Conservation (phyloP, 441 rosid genomes). For the Syzygium syzygioides region DNA sequence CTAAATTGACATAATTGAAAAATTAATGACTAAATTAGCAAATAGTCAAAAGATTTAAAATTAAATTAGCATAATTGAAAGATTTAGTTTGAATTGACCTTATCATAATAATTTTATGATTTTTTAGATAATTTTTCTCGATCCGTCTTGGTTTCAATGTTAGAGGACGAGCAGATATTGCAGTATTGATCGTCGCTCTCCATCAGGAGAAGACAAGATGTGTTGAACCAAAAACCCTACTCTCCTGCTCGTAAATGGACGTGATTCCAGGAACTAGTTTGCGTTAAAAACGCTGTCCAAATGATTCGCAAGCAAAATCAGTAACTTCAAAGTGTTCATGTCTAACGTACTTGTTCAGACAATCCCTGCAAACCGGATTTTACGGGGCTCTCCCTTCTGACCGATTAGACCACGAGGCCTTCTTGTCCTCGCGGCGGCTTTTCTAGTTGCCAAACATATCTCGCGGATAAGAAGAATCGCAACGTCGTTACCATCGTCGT, state of each 20-base stretch:
- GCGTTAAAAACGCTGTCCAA: not conserved
- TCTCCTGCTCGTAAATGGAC: not conserved
- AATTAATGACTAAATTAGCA: no score
- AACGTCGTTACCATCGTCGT: not conserved
- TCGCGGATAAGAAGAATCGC: not conserved
- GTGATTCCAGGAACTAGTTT: not conserved
- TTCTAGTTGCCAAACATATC: not conserved
- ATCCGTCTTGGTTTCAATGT: not conserved
- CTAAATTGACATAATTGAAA: no score
- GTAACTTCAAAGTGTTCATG: not conserved
- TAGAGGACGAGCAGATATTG: not conserved
- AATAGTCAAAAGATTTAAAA: no score
- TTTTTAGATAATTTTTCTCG: no score
- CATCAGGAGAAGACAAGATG: not conserved
- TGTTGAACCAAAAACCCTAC: not conserved
- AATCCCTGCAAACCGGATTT: not conserved
- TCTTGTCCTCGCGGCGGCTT: not conserved
- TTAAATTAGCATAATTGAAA: no score
- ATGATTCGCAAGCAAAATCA: not conserved
- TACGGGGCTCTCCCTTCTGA: not conserved
- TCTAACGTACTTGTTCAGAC: not conserved
- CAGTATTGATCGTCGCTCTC: not conserved
- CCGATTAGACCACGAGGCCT: not conserved
- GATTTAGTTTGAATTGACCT: no score
- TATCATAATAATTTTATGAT: rapidly evolving